phyloP scores from a whole-genome alignment of 345 rosid species.

The Acer saccharum region DNA sequence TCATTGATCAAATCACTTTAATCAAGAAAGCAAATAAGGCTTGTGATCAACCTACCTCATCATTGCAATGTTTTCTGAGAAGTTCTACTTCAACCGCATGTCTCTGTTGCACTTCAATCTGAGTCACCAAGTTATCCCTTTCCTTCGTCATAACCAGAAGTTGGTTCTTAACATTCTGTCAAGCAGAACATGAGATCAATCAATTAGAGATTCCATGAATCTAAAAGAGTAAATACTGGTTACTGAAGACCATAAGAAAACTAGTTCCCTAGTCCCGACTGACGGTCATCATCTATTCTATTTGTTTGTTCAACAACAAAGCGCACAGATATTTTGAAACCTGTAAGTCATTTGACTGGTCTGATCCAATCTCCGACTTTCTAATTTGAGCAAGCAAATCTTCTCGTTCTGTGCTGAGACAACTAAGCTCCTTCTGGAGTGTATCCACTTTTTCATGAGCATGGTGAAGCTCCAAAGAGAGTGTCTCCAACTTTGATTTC shows the following conservation, averaged over 20 bases:
- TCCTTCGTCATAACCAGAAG: conserved; percentile 32
- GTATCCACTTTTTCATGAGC: conserved; percentile 34
- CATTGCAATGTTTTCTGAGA: conserved; percentile 21
- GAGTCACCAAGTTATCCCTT: conserved; percentile 37
- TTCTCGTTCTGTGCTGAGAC: conserved; percentile 48
- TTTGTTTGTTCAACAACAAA: neutral
- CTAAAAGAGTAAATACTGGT: neutral
- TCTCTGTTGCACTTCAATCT: conserved; percentile 32
- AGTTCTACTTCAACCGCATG: conserved; percentile 24
- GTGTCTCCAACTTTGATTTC: conserved; percentile 37
- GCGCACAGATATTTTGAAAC: conserved; percentile 27
- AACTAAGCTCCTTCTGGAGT: conserved; percentile 43
- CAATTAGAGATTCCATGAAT: conserved; percentile 7
- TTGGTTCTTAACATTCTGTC: conserved; percentile 39
- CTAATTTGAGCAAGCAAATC: conserved; percentile 33
- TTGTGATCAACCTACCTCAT: conserved; percentile 27
- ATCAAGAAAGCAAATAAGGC: neutral
- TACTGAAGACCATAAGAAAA: neutral
- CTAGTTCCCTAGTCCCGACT: neutral
- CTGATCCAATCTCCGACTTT: conserved; percentile 30
- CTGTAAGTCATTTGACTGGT: conserved; percentile 39
- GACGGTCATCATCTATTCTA: neutral
- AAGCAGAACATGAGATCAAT: neutral
- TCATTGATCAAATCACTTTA: conserved; percentile 5
- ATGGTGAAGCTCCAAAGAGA: conserved; percentile 44